Evolutionary conservation across 768 basidiomycete species (phyloP).

Genomic region (Boletellus sp.): DNA sequence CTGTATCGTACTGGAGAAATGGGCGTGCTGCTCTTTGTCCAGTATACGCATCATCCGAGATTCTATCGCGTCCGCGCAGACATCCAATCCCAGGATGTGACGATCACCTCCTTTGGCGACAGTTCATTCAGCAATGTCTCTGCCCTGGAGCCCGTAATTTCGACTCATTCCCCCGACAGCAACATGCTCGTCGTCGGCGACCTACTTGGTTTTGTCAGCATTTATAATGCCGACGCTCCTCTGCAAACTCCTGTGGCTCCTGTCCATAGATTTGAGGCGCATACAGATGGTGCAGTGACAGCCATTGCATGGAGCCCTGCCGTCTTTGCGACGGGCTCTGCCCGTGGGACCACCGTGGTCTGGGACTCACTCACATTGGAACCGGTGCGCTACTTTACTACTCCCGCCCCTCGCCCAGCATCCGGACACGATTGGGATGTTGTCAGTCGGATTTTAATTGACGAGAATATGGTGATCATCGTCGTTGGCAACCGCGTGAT

Average conservation of each 20-base stretch:
- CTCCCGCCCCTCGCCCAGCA: conserved; percentile 38
- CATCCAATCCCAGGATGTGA: conserved; percentile 22
- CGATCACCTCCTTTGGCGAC: conserved; percentile 48
- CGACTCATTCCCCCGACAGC: conserved; percentile 34
- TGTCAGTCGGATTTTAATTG: conserved; percentile 57
- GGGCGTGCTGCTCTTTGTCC: conserved; percentile 39
- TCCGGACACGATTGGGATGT: conserved; percentile 36
- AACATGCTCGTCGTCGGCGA: conserved; percentile 65
- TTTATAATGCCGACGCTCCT: conserved; percentile 49
- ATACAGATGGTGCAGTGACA: conserved; percentile 61
- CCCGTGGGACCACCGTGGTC: conserved; percentile 52
- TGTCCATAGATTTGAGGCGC: conserved; percentile 54
- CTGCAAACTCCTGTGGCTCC: conserved; percentile 29
- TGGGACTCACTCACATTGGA: conserved; percentile 67
- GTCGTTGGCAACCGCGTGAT: conserved; percentile 59
- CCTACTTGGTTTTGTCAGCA: conserved; percentile 55
- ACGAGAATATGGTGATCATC: conserved; percentile 52
- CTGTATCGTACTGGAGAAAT: conserved; percentile 8
- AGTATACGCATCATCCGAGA: conserved; percentile 45
- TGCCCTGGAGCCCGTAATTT: conserved; percentile 44
- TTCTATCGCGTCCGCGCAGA: conserved; percentile 52
- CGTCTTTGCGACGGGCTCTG: conserved; percentile 65
- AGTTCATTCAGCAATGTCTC: conserved; percentile 50
- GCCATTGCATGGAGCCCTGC: conserved; percentile 58
- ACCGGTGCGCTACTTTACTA: conserved; percentile 51